Conservation (phyloP, 306 rosid genomes). For the Arachis stenosperma region DNA sequence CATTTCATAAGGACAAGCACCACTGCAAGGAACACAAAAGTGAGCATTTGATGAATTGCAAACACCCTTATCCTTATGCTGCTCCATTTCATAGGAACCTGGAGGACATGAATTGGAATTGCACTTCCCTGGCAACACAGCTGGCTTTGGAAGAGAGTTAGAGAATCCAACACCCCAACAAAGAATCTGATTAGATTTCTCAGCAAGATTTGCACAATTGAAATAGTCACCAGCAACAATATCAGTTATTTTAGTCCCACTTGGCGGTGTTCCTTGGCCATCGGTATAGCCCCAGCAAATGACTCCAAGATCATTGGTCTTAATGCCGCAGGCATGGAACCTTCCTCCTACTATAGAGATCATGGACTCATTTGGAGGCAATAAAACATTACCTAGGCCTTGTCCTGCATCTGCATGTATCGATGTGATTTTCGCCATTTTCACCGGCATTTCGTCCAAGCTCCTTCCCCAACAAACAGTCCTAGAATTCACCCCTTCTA, state of each 20-base stretch:
- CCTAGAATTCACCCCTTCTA: conserved; percentile 61
- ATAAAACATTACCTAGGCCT: conserved; percentile 56
- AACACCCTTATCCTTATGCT: conserved; percentile 42
- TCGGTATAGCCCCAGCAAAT: conserved; percentile 84
- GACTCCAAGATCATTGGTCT: conserved; percentile 69
- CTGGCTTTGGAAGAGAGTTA: conserved; percentile 70
- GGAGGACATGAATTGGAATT: conserved; percentile 66
- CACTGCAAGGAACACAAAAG: conserved; percentile 76
- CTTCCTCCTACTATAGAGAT: conserved; percentile 82
- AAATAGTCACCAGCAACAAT: conserved; percentile 89
- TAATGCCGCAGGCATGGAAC: conserved; percentile 93
- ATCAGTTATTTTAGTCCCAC: conserved; percentile 57
- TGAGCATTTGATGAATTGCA: conserved; percentile 58
- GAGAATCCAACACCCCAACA: conserved; percentile 95
- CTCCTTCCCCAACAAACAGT: conserved; percentile 92
- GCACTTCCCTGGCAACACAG: conserved; percentile 67
- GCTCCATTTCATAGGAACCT: conserved; percentile 63
- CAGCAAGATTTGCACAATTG: conserved; percentile 79
- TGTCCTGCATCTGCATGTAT: conserved; percentile 41
- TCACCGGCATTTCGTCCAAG: conserved; percentile 44
- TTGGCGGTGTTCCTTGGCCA: conserved; percentile 70
- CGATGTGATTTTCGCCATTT: conserved; percentile 60
- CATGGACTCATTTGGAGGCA: conserved; percentile 80
- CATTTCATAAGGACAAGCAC: conserved; percentile 75
- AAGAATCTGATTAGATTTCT: conserved; percentile 67